These are phyloP conservation scores for Marasmius sp. DNA, from an alignment of 1,284 basidiomycete genomes.

Conservation along the genomic window DNA sequence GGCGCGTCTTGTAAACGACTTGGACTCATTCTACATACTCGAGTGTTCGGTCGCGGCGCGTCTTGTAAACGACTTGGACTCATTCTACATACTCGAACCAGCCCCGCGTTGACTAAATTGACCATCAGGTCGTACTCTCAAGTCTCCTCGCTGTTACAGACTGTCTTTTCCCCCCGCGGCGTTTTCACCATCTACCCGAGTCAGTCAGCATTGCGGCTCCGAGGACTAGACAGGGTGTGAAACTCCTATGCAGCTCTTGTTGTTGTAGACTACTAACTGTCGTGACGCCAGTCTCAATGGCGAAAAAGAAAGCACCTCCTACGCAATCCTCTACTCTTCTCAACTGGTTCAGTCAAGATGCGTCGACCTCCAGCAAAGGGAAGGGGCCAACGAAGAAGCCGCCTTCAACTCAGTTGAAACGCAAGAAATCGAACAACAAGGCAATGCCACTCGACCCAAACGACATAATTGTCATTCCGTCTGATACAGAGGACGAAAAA, in stretches of 20 bases:
- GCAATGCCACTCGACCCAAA: conserved; percentile 17
- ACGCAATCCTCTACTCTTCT: conserved; percentile 15
- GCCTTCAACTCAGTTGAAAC: neutral
- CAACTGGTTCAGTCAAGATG: conserved; percentile 17
- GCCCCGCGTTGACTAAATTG: too few species aligned
- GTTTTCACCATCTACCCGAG: neutral
- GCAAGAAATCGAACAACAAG: neutral
- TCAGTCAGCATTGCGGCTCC: neutral
- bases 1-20: too few species aligned
- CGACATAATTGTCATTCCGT: conserved; percentile 61
- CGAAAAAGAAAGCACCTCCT: conserved; percentile 2
- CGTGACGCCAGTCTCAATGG: neutral
- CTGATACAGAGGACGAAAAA: conserved; percentile 49
- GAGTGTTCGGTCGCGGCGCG: too few species aligned
- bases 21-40: too few species aligned
- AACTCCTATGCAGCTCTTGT: neutral
- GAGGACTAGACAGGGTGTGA: neutral
- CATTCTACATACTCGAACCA: too few species aligned
- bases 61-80: too few species aligned
- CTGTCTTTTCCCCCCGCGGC: neutral
- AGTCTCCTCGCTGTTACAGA: too few species aligned
- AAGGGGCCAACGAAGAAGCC: conserved; percentile 7
- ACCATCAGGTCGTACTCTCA: too few species aligned
- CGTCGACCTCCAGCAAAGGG: conserved; percentile 6
- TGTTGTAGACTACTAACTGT: neutral